phyloP scores from a whole-genome alignment of 306 rosid genomes.

The Canavalia ensiformis region DNA sequence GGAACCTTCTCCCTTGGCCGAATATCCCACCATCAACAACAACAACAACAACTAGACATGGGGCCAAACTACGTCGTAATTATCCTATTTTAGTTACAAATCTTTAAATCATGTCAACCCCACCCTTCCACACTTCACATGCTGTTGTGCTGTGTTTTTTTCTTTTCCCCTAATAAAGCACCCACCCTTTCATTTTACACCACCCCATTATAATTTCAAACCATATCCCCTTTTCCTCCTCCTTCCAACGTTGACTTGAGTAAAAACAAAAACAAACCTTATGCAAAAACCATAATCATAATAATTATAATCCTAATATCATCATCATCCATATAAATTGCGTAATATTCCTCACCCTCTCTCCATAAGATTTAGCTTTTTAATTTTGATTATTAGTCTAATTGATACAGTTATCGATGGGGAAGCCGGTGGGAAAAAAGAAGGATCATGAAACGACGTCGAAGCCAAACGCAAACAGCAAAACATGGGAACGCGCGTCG shows the following conservation, averaged over 20 bases:
- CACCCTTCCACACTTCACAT: slow-evolving; percentile 2
- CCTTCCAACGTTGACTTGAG: slow-evolving; percentile 18
- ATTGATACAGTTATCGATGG: slow-evolving; percentile 60
- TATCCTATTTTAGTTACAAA: neutral
- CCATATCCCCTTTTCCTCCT: neutral
- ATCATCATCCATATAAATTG: neutral
- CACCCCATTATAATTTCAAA: neutral
- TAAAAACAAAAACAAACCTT: neutral
- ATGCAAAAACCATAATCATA: neutral
- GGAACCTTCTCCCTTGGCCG: no score
- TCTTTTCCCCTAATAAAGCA: neutral
- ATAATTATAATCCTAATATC: no score
- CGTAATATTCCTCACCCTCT: neutral
- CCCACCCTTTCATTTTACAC: neutral
- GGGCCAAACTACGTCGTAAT: neutral
- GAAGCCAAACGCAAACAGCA: slow-evolving; percentile 48
- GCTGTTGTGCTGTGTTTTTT: neutral
- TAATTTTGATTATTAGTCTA: neutral
- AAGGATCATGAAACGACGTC: slow-evolving; percentile 64
- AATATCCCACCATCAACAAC: no score
- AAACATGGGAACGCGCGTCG: slow-evolving; percentile 55
- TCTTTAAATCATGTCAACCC: slow-evolving; percentile 1
- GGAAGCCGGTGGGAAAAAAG: slow-evolving; percentile 83
- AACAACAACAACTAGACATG: no score
- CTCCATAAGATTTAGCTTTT: slow-evolving; percentile 3